Conservation (phyloP, 2,329 filamentous ascomycete genomes). For the Didymosphaeria variabile region DNA sequence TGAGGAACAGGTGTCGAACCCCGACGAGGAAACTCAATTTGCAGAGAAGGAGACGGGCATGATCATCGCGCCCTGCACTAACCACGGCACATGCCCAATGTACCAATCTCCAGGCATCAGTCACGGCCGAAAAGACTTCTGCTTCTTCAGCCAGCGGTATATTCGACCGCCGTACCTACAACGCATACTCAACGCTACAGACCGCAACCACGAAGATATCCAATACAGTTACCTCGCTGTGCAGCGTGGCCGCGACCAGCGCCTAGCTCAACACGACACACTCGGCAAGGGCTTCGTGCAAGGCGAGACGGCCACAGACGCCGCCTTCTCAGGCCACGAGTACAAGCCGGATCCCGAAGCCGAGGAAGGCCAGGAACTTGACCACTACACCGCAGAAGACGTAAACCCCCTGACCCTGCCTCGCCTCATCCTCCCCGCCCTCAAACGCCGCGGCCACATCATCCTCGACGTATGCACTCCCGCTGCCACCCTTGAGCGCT, state of each 20-base stretch:
- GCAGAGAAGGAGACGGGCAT: conserved; percentile 65
- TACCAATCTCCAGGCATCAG: conserved; percentile 76
- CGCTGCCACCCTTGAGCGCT: conserved; percentile 84
- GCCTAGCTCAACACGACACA: conserved; percentile 48
- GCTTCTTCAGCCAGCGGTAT: conserved; percentile 89
- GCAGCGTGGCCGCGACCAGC: conserved; percentile 75
- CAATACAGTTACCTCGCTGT: conserved; percentile 90
- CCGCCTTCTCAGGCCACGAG: conserved; percentile 77
- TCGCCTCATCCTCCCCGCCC: conserved; percentile 77
- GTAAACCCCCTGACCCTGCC: conserved; percentile 73
- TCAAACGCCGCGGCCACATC: conserved; percentile 90
- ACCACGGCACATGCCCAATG: conserved; percentile 89
- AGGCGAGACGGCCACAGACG: conserved; percentile 66
- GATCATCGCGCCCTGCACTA: conserved; percentile 79
- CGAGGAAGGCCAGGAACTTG: conserved; percentile 6
- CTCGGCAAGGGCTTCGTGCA: conserved; percentile 53
- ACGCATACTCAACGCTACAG: conserved; percentile 71
- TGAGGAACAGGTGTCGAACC: conserved; percentile 55
- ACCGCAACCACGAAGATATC: conserved; percentile 87
- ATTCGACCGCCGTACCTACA: conserved; percentile 85
- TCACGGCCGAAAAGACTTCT: conserved; percentile 84
- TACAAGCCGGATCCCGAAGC: conserved; percentile 29
- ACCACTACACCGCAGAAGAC: conserved; percentile 48
- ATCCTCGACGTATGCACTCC: conserved; percentile 92
- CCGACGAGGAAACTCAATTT: conserved; percentile 43